phyloP scores from a whole-genome alignment of 805 yeast species.

The Starmera pachycereana region DNA sequence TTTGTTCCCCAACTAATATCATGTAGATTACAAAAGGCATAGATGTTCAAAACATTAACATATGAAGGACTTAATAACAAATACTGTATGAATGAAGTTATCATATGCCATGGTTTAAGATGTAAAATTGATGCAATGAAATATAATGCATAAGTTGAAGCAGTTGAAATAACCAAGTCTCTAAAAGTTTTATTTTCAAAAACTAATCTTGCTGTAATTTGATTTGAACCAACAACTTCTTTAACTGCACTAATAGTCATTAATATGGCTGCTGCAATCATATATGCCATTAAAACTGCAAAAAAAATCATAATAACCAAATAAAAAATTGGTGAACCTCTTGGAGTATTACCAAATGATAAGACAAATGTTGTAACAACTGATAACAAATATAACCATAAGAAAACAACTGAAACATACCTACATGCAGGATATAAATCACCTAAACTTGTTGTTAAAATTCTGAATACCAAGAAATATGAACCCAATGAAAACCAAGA shows the following conservation, averaged over 20 bases:
- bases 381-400: slow-evolving; percentile 80
- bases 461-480: slow-evolving; percentile 82
- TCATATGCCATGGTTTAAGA: slow-evolving; percentile 88
- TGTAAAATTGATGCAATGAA: slow-evolving; percentile 69
- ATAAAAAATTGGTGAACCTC: slow-evolving; percentile 78
- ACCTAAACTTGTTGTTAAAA: slow-evolving; percentile 71
- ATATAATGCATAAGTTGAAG: slow-evolving; percentile 76
- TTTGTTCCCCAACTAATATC: slow-evolving; percentile 98
- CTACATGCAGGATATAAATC: slow-evolving; percentile 64
- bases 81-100: slow-evolving; percentile 81
- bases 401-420: slow-evolving; percentile 63
- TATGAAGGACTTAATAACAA: slow-evolving; percentile 79
- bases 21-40: slow-evolving; percentile 93
- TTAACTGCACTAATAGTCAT: slow-evolving; percentile 68
- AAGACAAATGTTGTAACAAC: slow-evolving; percentile 79
- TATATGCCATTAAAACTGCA: slow-evolving; percentile 81
- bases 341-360: slow-evolving; percentile 90
- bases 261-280: slow-evolving; percentile 79
- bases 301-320: slow-evolving; percentile 65
- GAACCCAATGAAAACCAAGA: slow-evolving; percentile 93
- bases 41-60: slow-evolving; percentile 82
- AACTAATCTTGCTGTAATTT: slow-evolving; percentile 31
- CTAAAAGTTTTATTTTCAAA: slow-evolving; percentile 66
- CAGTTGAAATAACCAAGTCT: slow-evolving; percentile 77
- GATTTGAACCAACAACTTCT: slow-evolving; percentile 25